Conservation (phyloP, 2,329 filamentous ascomycete genomes). For the Leptodontidium sp. region DNA sequence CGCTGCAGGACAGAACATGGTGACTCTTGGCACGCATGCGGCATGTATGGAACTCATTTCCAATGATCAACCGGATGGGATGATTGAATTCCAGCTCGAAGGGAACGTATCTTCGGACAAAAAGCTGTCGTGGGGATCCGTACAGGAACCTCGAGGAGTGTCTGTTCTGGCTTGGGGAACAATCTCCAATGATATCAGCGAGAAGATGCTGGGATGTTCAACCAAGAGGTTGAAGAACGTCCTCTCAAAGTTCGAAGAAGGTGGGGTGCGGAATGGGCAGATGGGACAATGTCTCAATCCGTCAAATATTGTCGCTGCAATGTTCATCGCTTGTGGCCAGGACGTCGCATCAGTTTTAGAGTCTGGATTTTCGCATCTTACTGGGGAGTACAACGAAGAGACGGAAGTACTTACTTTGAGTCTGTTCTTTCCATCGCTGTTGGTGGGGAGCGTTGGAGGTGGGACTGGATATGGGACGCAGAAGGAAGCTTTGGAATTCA, state of each 20-base stretch:
- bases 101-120: slow-evolving; percentile 43
- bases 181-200: slow-evolving; percentile 35
- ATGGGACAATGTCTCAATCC: slow-evolving; percentile 38
- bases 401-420: slow-evolving; percentile 38
- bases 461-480: slow-evolving; percentile 42
- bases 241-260: slow-evolving; percentile 30
- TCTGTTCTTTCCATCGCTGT: slow-evolving; percentile 42
- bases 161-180: slow-evolving; percentile 43
- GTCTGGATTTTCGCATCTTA: slow-evolving; percentile 39
- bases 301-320: slow-evolving; percentile 38
- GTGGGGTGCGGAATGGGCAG: slow-evolving; percentile 35
- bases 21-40: slow-evolving; percentile 44
- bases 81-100: slow-evolving; percentile 36
- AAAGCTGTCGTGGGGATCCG: slow-evolving; percentile 42
- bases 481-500: slow-evolving; percentile 40
- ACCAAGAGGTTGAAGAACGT: slow-evolving; percentile 31
- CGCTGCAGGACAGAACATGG: slow-evolving; percentile 46
- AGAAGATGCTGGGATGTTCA: slow-evolving; percentile 35
- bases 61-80: slow-evolving; percentile 24
- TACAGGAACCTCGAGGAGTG: slow-evolving; percentile 39
- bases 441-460: slow-evolving; percentile 43
- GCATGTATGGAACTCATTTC: slow-evolving; percentile 39
- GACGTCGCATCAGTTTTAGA: slow-evolving; percentile 39
- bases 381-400: slow-evolving; percentile 36
- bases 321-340: slow-evolving; percentile 43